Base-by-base conservation (phyloP, 805 yeast species). In the Starmera quercuum region DNA sequence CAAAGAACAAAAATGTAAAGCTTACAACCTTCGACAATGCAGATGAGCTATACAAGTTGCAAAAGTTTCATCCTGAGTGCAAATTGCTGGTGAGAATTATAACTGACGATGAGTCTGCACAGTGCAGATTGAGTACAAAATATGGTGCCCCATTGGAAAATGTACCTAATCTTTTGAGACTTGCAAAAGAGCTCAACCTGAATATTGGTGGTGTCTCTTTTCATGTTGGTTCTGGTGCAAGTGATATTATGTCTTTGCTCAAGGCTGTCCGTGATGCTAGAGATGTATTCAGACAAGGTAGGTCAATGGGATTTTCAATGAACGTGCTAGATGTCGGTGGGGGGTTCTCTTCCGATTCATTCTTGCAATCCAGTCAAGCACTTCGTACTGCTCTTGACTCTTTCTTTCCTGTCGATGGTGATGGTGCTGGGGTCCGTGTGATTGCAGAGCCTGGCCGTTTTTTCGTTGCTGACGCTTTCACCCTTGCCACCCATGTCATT, bases 391-490 rank as follows among this genome's bases (percentile, higher is more conserved):
- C 83, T 3, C 59, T 88, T 41, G 74, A 68, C 29, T 51, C 61
- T 36, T 66, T 62, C 49, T 90, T 87, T 63, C 84, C 90, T 1
- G 40, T 35, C 4, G 53, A 49, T 3, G n/a, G n/a, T n/a, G 34
- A 18, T n/a, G 17, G 21, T 6, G n/a, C 51, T 10, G 52, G 49
- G n/a, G 61, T 66, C 26, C 49, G 59, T 5, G 60, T 90, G 39
- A 83, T 90, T 53, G 94, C 96, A 11, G 98, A 90, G 54, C 95
- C 96, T 4, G 98, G 98, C 37, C 73, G 98, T 43, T 87, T 80
- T 54, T 75, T 86, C 62, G 92, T 83, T 15, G 81, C 95, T 3
- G 63, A 76, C 30, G 88, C 95, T 4, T 86, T 88, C 59, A 83
- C 95, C 2, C 67, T 90, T 47, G 95, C 87, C 1, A 66, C 84